phyloP scores from a whole-genome alignment of 2,329 filamentous ascomycete genomes.

The Penicillium italicum region DNA sequence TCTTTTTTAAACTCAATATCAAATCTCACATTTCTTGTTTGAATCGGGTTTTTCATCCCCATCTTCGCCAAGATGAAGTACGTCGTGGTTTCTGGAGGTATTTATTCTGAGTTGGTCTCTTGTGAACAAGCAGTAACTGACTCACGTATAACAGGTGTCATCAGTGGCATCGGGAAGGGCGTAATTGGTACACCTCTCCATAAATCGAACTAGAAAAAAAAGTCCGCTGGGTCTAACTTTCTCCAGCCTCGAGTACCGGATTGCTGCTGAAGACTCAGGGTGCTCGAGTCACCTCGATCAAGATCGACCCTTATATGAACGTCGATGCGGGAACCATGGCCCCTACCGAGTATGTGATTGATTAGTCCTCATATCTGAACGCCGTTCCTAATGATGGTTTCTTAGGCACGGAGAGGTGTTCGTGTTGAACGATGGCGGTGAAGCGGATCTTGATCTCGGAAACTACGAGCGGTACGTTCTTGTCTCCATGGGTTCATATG shows the following conservation, averaged over 20 bases:
- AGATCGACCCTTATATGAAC: constrained; percentile 65
- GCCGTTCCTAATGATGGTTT: background rate
- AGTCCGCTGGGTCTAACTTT: constrained; percentile 3
- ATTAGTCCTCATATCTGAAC: background rate
- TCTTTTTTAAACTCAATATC: constrained; percentile 1
- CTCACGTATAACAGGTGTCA: constrained; percentile 36
- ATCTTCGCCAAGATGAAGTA: constrained; percentile 64
- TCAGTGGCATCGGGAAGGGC: constrained; percentile 54
- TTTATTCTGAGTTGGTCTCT: background rate
- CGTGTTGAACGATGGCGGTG: constrained; percentile 77
- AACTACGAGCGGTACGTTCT: constrained; percentile 61
- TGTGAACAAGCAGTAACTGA: background rate
- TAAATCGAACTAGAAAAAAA: background rate
- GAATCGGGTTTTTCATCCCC: background rate
- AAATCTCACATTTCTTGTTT: background rate
- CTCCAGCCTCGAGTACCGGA: constrained; percentile 42
- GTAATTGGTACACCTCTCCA: constrained; percentile 50
- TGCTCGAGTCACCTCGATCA: constrained; percentile 28
- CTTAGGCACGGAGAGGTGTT: constrained; percentile 79
- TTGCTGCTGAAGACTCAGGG: constrained; percentile 30
- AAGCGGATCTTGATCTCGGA: constrained; percentile 69
- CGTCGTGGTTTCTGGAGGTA: constrained; percentile 74
- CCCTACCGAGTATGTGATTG: constrained; percentile 16
- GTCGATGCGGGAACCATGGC: constrained; percentile 68
- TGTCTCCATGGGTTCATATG: background rate